Evolutionary conservation across 2,329 filamentous ascomycete species (phyloP).

Genomic region (Colletotrichum tropicicola): DNA sequence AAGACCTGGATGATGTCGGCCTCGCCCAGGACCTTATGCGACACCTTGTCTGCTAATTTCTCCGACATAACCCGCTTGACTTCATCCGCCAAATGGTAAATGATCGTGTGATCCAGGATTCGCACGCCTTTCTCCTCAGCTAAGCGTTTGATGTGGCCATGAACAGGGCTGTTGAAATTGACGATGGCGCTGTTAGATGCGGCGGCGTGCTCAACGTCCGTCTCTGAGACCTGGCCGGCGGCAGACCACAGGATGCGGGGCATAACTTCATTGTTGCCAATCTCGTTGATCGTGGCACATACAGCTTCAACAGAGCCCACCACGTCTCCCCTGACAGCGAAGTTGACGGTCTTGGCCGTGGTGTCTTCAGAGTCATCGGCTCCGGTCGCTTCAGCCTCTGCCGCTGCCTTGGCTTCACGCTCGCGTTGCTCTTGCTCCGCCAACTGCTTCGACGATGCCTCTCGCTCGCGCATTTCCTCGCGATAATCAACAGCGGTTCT

Average conservation of each 20-base stretch:
- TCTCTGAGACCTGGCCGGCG: conserved; percentile 83
- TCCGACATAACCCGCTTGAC: conserved; percentile 74
- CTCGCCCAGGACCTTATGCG: conserved; percentile 81
- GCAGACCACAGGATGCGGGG: conserved; percentile 80
- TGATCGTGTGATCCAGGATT: conserved; percentile 87
- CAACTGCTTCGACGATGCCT: conserved; percentile 83
- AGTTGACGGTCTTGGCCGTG: conserved; percentile 67
- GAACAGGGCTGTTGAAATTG: conserved; percentile 83
- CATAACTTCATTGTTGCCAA: conserved; percentile 86
- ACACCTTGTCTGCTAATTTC: conserved; percentile 72
- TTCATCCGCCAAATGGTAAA: conserved; percentile 82
- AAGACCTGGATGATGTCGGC: conserved; percentile 88
- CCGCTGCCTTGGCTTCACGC: conserved; percentile 55
- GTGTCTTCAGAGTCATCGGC: conserved; percentile 45
- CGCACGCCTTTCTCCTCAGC: conserved; percentile 77
- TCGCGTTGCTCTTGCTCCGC: conserved; percentile 76
- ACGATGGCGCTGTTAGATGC: conserved; percentile 80
- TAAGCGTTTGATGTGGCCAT: conserved; percentile 72
- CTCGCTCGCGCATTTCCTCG: conserved; percentile 73
- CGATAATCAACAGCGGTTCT: conserved; percentile 82
- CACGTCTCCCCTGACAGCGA: conserved; percentile 93
- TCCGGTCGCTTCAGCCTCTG: conserved; percentile 46
- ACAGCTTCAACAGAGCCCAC: conserved; percentile 94
- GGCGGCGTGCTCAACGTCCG: conserved; percentile 87
- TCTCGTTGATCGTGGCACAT: conserved; percentile 75